Evolutionary conservation across 2,329 filamentous ascomycete genomes (phyloP).

Genomic region (Purpureocillium takamizusanense): DNA sequence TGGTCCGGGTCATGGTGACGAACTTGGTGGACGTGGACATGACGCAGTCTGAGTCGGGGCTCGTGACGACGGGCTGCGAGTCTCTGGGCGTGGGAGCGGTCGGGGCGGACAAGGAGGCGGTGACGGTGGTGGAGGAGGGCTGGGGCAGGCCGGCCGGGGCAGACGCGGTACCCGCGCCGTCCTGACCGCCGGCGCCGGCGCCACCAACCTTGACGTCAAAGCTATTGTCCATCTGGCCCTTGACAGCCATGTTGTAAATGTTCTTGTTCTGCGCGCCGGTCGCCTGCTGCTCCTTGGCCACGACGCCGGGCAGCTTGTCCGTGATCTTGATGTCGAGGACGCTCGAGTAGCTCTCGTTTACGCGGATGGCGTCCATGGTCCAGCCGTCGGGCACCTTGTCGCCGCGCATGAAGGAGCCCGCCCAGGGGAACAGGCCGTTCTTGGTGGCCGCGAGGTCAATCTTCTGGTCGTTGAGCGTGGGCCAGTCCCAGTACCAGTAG

Average conservation of each 20-base stretch:
- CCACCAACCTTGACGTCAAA: slow-evolving; percentile 33
- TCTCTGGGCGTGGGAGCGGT: not conserved
- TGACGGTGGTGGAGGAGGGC: slow-evolving; percentile 9
- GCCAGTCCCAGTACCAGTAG: slow-evolving; percentile 98
- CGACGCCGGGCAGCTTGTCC: slow-evolving; percentile 12
- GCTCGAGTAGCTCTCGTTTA: slow-evolving; percentile 32
- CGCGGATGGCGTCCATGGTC: slow-evolving; percentile 21
- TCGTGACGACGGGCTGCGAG: not conserved
- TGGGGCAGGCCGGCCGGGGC: slow-evolving; percentile 4
- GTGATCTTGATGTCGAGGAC: slow-evolving; percentile 30
- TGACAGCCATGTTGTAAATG: slow-evolving; percentile 33
- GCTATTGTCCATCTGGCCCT: slow-evolving; percentile 33
- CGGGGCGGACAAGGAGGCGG: not conserved
- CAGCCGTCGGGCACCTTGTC: slow-evolving; percentile 26
- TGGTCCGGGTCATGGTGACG: not conserved
- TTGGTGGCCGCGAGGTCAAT: slow-evolving; percentile 29
- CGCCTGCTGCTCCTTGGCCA: slow-evolving; percentile 12
- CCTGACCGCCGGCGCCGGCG: slow-evolving; percentile 10
- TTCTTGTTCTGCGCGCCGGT: slow-evolving; percentile 27
- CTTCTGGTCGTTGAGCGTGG: slow-evolving; percentile 41
- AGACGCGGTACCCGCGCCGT: slow-evolving; percentile 3
- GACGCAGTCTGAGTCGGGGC: too few species aligned
- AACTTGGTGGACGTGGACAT: not conserved
- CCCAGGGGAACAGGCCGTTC: slow-evolving; percentile 32
- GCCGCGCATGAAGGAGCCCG: slow-evolving; percentile 29